phyloP scores from a whole-genome alignment of 2,329 filamentous ascomycete species.

The Epichloe elymi region DNA sequence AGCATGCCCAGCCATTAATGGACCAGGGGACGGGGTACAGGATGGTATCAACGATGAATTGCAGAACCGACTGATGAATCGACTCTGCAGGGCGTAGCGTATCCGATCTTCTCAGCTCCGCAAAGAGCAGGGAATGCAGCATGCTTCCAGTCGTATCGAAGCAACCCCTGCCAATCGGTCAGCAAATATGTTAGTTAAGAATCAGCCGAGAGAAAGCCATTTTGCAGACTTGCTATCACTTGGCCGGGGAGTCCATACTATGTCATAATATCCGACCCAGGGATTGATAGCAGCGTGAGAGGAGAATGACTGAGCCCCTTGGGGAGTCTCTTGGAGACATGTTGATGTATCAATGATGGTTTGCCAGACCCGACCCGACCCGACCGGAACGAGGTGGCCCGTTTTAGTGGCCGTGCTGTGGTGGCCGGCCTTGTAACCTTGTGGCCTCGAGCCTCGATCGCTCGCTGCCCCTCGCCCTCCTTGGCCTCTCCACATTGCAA shows the following conservation, averaged over 20 bases:
- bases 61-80: constrained; percentile 1
- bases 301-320: not conserved
- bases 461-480: not conserved
- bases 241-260: not conserved
- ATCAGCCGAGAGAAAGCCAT: not conserved
- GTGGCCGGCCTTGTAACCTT: not conserved
- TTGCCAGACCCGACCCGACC: no score
- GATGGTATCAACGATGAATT: not conserved
- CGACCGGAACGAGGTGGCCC: no score
- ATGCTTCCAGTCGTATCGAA: constrained; percentile 1
- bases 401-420: no score
- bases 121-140: not conserved
- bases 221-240: not conserved
- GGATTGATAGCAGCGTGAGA: not conserved
- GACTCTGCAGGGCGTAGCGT: constrained; percentile 2
- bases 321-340: no score
- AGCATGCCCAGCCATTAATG: not conserved
- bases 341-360: no score
- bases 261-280: not conserved
- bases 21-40: not conserved
- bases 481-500: constrained; percentile 2
- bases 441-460: not conserved
- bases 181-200: not conserved
- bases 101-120: constrained; percentile 5
- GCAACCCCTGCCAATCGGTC: not conserved